Evolutionary conservation across 1,284 basidiomycete species (phyloP).

Genomic region (Albatrellus sp.): DNA sequence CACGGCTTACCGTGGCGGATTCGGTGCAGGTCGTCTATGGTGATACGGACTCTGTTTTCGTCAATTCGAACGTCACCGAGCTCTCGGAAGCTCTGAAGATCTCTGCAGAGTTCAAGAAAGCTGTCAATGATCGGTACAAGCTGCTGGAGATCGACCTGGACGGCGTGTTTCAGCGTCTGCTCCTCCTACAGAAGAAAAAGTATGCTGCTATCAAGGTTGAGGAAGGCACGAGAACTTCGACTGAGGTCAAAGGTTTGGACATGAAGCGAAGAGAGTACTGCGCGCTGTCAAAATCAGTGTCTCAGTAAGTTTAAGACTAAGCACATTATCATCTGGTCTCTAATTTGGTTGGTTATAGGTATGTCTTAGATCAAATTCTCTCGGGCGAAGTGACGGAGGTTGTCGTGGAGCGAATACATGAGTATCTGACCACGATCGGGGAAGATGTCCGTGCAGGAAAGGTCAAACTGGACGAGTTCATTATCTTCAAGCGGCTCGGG

Average conservation of each 20-base stretch:
- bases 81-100: conserved; percentile 85
- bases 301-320: conserved; percentile 50
- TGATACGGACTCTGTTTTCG: conserved; percentile 98
- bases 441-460: conserved; percentile 69
- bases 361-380: conserved; percentile 81
- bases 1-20: not conserved
- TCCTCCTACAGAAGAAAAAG: conserved; percentile 98
- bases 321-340: not conserved
- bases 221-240: conserved; percentile 61
- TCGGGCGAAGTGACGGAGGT: conserved; percentile 87
- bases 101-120: conserved; percentile 86
- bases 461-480: conserved; percentile 83
- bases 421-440: conserved; percentile 72
- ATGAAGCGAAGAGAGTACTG: conserved; percentile 99
- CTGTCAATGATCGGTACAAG: conserved; percentile 92
- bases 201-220: conserved; percentile 96
- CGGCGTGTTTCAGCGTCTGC: conserved; percentile 84
- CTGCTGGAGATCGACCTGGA: conserved; percentile 97
- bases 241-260: conserved; percentile 94
- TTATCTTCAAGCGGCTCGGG: conserved; percentile 89
- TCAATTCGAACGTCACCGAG: conserved; percentile 91
- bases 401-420: conserved; percentile 88
- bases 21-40: conserved; percentile 83
- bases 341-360: conserved; percentile 30
- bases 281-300: conserved; percentile 83